Conservation (phyloP, 345 rosid species). For the Moricandia arvensis region DNA sequence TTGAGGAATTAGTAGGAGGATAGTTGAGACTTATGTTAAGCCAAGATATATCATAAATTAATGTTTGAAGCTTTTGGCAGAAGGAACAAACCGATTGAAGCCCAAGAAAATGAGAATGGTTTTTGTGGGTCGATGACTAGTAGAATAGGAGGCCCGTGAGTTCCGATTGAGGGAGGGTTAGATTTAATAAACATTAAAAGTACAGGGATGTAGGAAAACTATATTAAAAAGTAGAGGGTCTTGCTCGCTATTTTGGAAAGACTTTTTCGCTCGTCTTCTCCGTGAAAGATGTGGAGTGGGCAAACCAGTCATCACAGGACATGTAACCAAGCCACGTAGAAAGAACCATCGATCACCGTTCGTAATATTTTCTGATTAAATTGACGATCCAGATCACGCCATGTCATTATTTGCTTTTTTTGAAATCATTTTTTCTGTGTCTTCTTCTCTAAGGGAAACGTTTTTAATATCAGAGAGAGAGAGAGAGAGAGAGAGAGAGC, state of each 20-base stretch:
- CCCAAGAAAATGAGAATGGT: background rate
- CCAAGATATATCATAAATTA: background rate
- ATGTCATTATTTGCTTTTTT: slow-evolving; percentile 11
- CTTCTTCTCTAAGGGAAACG: slow-evolving; percentile 16
- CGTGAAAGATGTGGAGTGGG: slow-evolving; percentile 28
- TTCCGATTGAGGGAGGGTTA: background rate
- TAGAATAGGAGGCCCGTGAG: background rate
- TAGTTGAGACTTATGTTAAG: background rate
- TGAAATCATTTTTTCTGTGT: background rate
- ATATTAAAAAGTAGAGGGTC: background rate
- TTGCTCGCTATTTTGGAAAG: background rate
- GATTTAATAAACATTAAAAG: background rate
- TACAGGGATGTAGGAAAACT: background rate
- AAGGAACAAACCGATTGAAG: background rate
- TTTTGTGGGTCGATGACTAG: background rate
- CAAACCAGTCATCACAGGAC: slow-evolving; percentile 35
- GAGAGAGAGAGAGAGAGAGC: background rate
- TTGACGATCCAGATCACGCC: slow-evolving; percentile 15
- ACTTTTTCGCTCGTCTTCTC: slow-evolving; percentile 20
- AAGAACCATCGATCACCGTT: slow-evolving; percentile 11
- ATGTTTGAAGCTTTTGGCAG: background rate
- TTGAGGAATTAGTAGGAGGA: background rate
- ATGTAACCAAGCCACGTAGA: slow-evolving; percentile 35
- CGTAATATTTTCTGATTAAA: background rate
- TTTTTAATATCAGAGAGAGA: background rate